Evolutionary conservation across 2,329 filamentous ascomycete genomes (phyloP).

Genomic region (Ascochyta pisi): DNA sequence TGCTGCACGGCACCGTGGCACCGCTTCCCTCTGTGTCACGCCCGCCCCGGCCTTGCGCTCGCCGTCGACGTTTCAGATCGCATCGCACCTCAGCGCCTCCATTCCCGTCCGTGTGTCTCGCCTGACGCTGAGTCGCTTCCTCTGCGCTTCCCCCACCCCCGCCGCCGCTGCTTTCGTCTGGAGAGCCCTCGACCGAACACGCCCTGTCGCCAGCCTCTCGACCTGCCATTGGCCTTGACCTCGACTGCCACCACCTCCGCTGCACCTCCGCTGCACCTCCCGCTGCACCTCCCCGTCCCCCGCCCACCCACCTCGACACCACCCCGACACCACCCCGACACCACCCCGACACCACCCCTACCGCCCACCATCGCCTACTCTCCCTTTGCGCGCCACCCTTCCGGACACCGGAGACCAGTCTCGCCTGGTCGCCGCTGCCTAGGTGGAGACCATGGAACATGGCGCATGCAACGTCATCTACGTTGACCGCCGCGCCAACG

Average conservation of each 20-base stretch:
- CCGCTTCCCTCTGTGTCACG: conserved; percentile 11
- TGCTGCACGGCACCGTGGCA: conserved; percentile 15
- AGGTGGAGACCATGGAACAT: conserved; percentile 52
- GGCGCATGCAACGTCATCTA: conserved; percentile 55
- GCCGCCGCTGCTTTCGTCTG: conserved; percentile 17
- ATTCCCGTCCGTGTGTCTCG: conserved; percentile 18
- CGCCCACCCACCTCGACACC: too few relatives aligned
- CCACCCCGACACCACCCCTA: conserved; percentile 10
- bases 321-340: not conserved
- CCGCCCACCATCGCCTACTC: conserved; percentile 22
- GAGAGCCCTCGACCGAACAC: conserved; percentile 17
- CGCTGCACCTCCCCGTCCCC: too few relatives aligned
- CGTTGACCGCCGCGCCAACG: conserved; percentile 52
- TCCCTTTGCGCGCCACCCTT: conserved; percentile 40
- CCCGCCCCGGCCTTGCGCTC: conserved; percentile 18
- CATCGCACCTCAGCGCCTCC: conserved; percentile 34
- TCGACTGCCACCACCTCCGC: conserved; percentile 12
- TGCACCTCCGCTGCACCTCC: not conserved
- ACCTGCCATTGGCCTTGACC: conserved; percentile 25
- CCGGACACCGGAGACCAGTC: conserved; percentile 36
- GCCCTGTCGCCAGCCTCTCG: not conserved
- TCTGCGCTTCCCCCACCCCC: conserved; percentile 25
- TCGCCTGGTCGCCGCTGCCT: conserved; percentile 40
- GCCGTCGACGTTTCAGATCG: conserved; percentile 44
- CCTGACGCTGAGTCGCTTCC: not conserved